Base-by-base conservation (phyloP, 202 grass and related monocot genomes). In the Bolboschoenoplectus hybrid region DNA sequence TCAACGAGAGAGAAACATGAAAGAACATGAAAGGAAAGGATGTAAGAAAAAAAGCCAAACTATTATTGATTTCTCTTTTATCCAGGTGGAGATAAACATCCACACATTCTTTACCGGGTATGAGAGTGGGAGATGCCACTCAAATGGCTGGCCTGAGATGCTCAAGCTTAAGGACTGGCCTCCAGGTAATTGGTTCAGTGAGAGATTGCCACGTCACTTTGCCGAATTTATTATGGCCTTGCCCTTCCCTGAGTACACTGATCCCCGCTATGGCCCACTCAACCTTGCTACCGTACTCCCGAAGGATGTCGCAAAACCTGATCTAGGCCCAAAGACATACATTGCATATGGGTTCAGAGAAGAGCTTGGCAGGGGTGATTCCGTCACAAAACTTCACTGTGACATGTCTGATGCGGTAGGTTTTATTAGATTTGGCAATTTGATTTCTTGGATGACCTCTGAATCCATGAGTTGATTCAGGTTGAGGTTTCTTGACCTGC, bases 81-180 rank as follows among this genome's bases (percentile, higher is more conserved):
- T 35, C 43, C 88, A 94, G 95, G 95, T 91, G 47, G 85, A 93
- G 90, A 91, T 97, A 85, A 97, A 97, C 35, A 97, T 90, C 40
- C 79, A 77, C 45, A 84, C 20, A 34, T 97, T 97, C 45, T 97
- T 94, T 72, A 47, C 4, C 26, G 95, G 95, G 80, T 94, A 97
- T 88, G 65, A 34, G 50, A 65, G 20, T 20, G 95, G 95, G 38
- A 79, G 89, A 75, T 16, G 19, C 81, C 89, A 97, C 75, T 20
- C 62, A 39, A 84, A 43, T 68, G n/a, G 46, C 11, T 97, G 95
- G 92, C 95, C 92, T 75, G 85, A 91, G 88, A 94, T 98, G 87
- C 91, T 95, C 67, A 98, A 98, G 63, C 90, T 98, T n/a, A 95
- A 93, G 85, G 95, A 98, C 70, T 98, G 95, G 95, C 95, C 95